Base-by-base conservation (phyloP, 2,329 filamentous ascomycete genomes). In the Phialophora expanda region DNA sequence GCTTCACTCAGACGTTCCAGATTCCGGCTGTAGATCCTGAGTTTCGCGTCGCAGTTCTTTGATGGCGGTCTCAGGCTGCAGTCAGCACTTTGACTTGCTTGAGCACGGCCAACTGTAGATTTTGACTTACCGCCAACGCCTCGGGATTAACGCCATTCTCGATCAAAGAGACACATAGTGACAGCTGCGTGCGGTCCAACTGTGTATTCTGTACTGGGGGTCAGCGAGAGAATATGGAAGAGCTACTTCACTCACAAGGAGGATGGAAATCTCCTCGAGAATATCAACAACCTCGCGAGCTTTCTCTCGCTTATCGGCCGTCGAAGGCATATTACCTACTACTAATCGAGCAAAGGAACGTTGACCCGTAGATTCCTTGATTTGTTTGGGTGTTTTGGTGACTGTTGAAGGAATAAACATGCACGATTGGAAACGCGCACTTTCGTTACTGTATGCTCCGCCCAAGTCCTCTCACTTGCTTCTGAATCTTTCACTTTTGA, bases 91-190 rank as follows among this genome's bases (percentile, higher is more conserved):
- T 34, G 32, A 34, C 9, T 65, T 28, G 56, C 24, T 46, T 50
- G 12, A 24, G 28, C 30, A 20, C 30, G 44, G 22, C 8, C 41
- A 14, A 20, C 22, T 20, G 14, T 4, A 59, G 28, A 6, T 9
- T 26, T 56, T 20, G 68, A 81, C 92, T 75, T 85, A 98, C 95
- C 26, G 94, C 93, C 34, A 99, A 83, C 0, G 94, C 95, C 77
- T 98, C 94, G 0, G 95, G 95, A 75, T 97, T 97, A 32, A 98
- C 92, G 14, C 95, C 95, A 75, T 97, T 97, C 79, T 99, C 95
- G 73, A 99, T 96, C 78, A 99, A 86, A 61, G 93, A 97, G 66
- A 98, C 94, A 79, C 95, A 99, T 69, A 97, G 91, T 2, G 93
- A 97, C 20, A 99, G 84, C 22, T 93, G 93, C 61, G 93, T 90